phyloP scores from a whole-genome alignment of 1,139 yeast genomes.

The Meyerozyma sp. region DNA sequence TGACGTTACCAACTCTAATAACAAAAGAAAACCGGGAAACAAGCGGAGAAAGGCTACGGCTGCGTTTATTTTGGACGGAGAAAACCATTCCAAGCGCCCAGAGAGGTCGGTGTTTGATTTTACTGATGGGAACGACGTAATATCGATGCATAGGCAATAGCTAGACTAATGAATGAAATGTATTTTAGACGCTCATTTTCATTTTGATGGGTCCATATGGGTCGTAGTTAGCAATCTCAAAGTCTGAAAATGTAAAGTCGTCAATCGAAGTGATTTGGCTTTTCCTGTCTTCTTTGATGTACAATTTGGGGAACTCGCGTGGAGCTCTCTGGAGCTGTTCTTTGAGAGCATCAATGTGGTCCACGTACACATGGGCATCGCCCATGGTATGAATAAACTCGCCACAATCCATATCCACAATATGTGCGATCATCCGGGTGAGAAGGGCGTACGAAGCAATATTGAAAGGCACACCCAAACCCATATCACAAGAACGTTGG shows the following conservation, averaged over 20 bases:
- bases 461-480: constrained; percentile 96
- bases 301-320: constrained; percentile 70
- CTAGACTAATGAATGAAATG: background rate
- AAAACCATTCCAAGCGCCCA: background rate
- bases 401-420: constrained; percentile 90
- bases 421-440: constrained; percentile 92
- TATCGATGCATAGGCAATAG: constrained; percentile 1
- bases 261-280: constrained; percentile 60
- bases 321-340: constrained; percentile 76
- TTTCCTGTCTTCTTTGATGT: constrained; percentile 52
- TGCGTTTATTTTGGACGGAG: background rate
- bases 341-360: constrained; percentile 85
- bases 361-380: constrained; percentile 90
- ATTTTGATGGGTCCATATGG: constrained; percentile 83
- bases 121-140: constrained; percentile 11
- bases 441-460: constrained; percentile 93
- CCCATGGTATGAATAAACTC: constrained; percentile 95
- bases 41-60: background rate
- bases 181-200: constrained; percentile 60
- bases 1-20: constrained; percentile 11
- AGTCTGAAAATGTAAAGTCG: constrained; percentile 84
- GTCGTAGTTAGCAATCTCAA: constrained; percentile 69
- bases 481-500: constrained; percentile 99
- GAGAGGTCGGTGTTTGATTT: constrained; percentile 24
- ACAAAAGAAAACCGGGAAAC: constrained; percentile 2